Base-by-base conservation (phyloP, 805 yeast genomes). In the Blastobotrys mokoenaii region DNA sequence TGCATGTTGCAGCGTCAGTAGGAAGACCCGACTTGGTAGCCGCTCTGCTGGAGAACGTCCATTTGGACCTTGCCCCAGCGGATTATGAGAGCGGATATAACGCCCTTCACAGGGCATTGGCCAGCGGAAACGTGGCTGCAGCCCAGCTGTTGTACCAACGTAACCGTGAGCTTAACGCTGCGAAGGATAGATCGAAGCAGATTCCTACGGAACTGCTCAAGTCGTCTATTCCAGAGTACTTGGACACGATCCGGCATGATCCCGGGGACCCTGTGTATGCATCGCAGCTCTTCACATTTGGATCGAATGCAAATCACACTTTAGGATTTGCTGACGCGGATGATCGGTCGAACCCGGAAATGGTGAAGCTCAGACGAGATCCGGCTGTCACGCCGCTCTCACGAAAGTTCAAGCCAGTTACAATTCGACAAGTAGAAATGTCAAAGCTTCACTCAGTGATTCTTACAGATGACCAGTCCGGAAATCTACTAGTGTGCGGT, bases 11-110 rank as follows among this genome's bases (percentile, higher is more conserved):
- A 41, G 61, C 55, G 39, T 60, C 48, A 44, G 58, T 45, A 55
- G 68, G 55, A 51, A 38, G 47, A 18, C 16, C 43, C 15, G 40
- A 46, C 5, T 33, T 51, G 20, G 63, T 84, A 14, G 55, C 62
- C 7, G 65, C 66, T 17, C 51, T 83, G 6, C 60, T 82, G 34
- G 69, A 67, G 43, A 72, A 73, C 50, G 69, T 72, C 7, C 70
- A 72, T 14, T 56, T 74, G 17, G 77, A 79, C 44, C 52, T 71
- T 1, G 53, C 64, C 2, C 55, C 72, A 0, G 63, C 68, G 1
- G 96, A 89, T 60, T 67, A 67, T 43, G 96, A 88, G 61, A 85
- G 77, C 57, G 83, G 86, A 1, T 88, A 94, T 82, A 83, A 84
- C 37, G 77, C 86, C 20, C 67, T 89, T 25, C 96, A 89, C 61